phyloP scores from a whole-genome alignment of 176 grass and related monocot genomes.

The Eragrostis nindensis region DNA sequence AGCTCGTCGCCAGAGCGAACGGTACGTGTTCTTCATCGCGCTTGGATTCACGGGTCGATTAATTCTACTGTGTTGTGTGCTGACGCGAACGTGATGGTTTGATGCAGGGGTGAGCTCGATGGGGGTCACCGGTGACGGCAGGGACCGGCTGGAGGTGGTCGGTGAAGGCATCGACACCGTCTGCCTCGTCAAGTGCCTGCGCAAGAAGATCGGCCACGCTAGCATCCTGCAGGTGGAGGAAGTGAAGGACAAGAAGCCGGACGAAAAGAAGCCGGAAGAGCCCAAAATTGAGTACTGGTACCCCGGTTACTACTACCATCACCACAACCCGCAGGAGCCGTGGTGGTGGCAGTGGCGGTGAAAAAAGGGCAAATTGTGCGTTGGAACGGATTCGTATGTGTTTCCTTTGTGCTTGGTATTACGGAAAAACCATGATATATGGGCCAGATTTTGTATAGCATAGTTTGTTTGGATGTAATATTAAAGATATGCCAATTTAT shows the following conservation, averaged over 20 bases:
- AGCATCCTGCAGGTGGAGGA: constrained; percentile 59
- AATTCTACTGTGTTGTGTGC: no score
- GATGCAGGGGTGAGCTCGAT: constrained; percentile 50
- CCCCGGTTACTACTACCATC: not conserved
- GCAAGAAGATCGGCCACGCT: constrained; percentile 61
- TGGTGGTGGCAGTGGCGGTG: not conserved
- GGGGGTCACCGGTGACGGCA: constrained; percentile 47
- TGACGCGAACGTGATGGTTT: not conserved
- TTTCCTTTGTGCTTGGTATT: not conserved
- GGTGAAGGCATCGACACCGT: constrained; percentile 49
- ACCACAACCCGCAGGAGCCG: not conserved
- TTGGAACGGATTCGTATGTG: no score
- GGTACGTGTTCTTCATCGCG: constrained; percentile 17
- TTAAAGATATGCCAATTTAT: no score
- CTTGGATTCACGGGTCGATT: no score
- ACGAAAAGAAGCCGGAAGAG: constrained; percentile 8
- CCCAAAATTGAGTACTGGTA: not conserved
- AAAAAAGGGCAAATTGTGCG: not conserved
- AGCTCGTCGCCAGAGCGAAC: constrained; percentile 30
- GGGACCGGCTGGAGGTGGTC: constrained; percentile 56
- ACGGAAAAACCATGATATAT: no score
- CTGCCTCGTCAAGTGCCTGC: constrained; percentile 36
- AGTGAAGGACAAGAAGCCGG: constrained; percentile 31
- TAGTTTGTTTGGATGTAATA: no score
- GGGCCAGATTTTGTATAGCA: no score